Conservation (phyloP, 2,329 filamentous ascomycete species). For the Pseudogymnoascus verrucosus region DNA sequence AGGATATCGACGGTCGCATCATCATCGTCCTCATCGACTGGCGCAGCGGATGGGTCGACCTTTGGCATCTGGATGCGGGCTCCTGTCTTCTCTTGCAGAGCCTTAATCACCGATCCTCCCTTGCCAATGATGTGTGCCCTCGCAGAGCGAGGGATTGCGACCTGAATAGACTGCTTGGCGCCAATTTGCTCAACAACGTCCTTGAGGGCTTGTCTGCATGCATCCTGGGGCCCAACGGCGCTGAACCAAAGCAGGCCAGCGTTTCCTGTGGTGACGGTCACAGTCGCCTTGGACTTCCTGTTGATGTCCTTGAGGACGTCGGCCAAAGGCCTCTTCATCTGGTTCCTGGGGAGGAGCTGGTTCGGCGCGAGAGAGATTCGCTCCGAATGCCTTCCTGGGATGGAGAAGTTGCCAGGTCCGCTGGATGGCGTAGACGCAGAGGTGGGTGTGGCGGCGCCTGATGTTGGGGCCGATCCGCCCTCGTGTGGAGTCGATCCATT, state of each 20-base stretch:
- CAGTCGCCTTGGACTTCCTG: constrained; percentile 77
- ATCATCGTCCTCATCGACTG: constrained; percentile 60
- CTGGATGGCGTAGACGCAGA: constrained; percentile 25
- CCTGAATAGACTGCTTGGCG: constrained; percentile 57
- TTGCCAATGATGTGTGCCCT: constrained; percentile 90
- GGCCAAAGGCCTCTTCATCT: constrained; percentile 75
- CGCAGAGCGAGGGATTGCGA: constrained; percentile 75
- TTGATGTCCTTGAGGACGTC: constrained; percentile 91
- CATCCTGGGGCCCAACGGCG: constrained; percentile 73
- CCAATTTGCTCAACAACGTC: constrained; percentile 85
- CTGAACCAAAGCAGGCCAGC: constrained; percentile 73
- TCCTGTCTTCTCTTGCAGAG: constrained; percentile 80
- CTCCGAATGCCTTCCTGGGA: constrained; percentile 78
- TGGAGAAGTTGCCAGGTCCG: constrained; percentile 52
- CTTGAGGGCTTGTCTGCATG: constrained; percentile 80
- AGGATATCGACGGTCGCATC: constrained; percentile 77
- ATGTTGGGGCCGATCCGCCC: constrained; percentile 49
- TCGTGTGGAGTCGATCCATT: constrained; percentile 48
- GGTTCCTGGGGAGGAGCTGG: constrained; percentile 65
- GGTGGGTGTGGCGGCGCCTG: constrained; percentile 45
- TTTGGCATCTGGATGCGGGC: constrained; percentile 87
- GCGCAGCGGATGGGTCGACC: constrained; percentile 52
- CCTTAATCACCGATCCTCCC: constrained; percentile 81
- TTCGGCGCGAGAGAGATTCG: constrained; percentile 64
- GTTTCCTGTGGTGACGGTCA: constrained; percentile 67